A percentile compares a stretch with the other conserved stretches of the same genome.
Conservation (phyloP, 257 asterid species). For the Thymus mandschuricus region DNA sequence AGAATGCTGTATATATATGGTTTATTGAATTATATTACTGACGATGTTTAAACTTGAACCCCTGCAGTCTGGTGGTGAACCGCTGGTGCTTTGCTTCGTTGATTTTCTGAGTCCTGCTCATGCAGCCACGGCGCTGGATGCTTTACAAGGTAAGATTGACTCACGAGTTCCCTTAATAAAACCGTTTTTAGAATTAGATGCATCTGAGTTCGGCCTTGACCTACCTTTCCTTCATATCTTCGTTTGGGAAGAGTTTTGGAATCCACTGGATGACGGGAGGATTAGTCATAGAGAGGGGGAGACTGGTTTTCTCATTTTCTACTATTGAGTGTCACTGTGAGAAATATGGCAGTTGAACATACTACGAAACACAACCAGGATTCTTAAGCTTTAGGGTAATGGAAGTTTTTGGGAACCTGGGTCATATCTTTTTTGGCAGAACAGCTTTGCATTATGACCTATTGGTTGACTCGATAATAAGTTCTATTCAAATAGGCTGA, state of each 20-base stretch:
- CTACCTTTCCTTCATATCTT: slow-evolving; percentile 2
- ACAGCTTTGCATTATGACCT: slow-evolving; percentile 1
- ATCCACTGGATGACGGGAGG: background rate
- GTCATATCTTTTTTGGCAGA: slow-evolving; percentile 21
- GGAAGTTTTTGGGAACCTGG: background rate
- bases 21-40: slow-evolving; percentile 1
- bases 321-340: too few species aligned
- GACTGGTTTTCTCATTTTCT: background rate
- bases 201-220: background rate
- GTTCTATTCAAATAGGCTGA: background rate
- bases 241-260: background rate
- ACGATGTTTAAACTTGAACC: slow-evolving; percentile 10
- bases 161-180: background rate
- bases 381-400: slow-evolving; percentile 4
- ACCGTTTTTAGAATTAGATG: background rate
- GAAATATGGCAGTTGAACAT: background rate
- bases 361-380: background rate
- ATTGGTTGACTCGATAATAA: background rate
- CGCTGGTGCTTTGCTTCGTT: slow-evolving; percentile 77
- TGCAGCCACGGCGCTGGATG: slow-evolving; percentile 86
- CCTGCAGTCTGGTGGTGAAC: slow-evolving; percentile 73
- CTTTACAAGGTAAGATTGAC: slow-evolving; percentile 63
- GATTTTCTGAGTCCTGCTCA: slow-evolving; percentile 80
- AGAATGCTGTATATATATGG: slow-evolving; percentile 2
- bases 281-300: background rate